Conservation (phyloP, 805 yeast species). For the Ogataea neopini region DNA sequence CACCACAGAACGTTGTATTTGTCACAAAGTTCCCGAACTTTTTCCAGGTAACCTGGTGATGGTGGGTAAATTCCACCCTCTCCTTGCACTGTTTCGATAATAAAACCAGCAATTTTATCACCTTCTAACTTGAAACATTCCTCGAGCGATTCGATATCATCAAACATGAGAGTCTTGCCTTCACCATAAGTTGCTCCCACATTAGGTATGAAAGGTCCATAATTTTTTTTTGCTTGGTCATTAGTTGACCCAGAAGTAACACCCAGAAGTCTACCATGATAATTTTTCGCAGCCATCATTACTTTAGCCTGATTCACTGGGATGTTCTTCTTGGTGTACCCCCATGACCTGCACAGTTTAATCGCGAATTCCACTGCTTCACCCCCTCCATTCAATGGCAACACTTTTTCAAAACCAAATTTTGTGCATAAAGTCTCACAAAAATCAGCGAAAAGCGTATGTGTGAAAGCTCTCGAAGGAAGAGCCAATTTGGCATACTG, state of each 20-base stretch:
- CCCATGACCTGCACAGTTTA: conserved; percentile 38
- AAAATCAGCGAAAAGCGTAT: conserved; percentile 26
- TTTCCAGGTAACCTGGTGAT: conserved; percentile 34
- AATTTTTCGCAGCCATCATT: conserved; percentile 37
- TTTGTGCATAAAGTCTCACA: conserved; percentile 31
- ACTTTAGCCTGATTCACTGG: conserved; percentile 30
- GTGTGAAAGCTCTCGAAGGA: conserved; percentile 32
- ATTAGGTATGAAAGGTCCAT: conserved; percentile 33
- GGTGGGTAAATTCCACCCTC: conserved; percentile 42
- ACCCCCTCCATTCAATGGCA: conserved; percentile 37
- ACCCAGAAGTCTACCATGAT: conserved; percentile 42
- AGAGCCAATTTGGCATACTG: conserved; percentile 35
- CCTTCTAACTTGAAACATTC: conserved; percentile 31
- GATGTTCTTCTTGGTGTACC: conserved; percentile 33
- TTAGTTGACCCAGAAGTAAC: conserved; percentile 40
- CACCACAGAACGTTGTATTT: conserved; percentile 34
- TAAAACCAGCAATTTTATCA: conserved; percentile 37
- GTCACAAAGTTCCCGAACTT: conserved; percentile 36
- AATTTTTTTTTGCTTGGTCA: conserved; percentile 36
- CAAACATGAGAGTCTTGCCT: conserved; percentile 29
- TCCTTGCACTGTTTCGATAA: conserved; percentile 42
- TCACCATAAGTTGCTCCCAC: conserved; percentile 34
- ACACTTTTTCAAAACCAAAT: conserved; percentile 31
- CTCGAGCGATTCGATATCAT: conserved; percentile 32
- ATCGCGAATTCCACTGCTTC: conserved; percentile 40